Evolutionary conservation across 208 protist species (phyloP), one percentile per base, ranked within the genome.

Genomic region (Angomonas deanei): DNA sequence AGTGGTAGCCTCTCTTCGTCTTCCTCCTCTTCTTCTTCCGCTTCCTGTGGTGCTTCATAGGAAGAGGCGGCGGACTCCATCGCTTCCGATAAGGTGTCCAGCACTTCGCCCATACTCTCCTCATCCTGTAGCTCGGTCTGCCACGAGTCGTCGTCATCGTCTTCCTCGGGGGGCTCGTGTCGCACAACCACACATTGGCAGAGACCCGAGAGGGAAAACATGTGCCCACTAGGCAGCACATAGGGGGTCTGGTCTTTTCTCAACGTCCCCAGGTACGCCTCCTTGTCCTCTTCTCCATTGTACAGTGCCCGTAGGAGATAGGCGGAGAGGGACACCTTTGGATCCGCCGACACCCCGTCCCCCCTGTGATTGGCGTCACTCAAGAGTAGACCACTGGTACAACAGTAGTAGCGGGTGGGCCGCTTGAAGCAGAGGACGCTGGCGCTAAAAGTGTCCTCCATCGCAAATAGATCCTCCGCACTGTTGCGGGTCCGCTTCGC

Each of bases 321-420:
- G 13, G 17, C 15, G 42, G 42, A n/a, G 42, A 13, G 42, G 23
- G 42, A 5, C 13, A 19, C 19, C 4, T n/a, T n/a, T 50, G 17
- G 19, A 50, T 39, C 34, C 8, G 34, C 13, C 8, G 34, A 39
- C 36, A 8, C 36, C 36, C 15, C 15, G 11, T 15, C 36, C 36
- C 36, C 36, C 36, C 15, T 15, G 11, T 15, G 36, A n/a, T 10
- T 10, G 17, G 5, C 42, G 5, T 50, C 42, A n/a, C 23, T 50
- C 17, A 50, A 26, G 3, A n/a, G 42, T n/a, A 23, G 13, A n/a
- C 42, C 3, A 50, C 5, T 3, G 17, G 19, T 50, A 50, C 15
- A 72, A 39, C 80, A 89, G 66, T 86, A 90, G 26, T 82, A 90
- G 6, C 84, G 80, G n/a, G 84, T 91, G 17, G 84, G 78, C 19